Evolutionary conservation across 2,329 filamentous ascomycete species (phyloP).

Genomic region (Monosporascus sp.): DNA sequence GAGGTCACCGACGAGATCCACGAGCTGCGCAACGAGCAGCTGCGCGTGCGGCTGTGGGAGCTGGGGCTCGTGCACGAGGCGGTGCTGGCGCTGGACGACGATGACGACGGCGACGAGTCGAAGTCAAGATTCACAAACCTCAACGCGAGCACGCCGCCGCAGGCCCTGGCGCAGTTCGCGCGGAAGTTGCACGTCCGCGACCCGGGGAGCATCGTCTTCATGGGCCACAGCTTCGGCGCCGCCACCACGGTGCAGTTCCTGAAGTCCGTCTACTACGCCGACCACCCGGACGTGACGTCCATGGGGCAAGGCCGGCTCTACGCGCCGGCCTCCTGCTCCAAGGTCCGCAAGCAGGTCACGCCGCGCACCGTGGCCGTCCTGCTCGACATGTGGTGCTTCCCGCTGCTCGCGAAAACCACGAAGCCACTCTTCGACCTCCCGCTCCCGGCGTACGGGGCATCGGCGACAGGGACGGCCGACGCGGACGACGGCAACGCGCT

Average conservation of each 20-base stretch:
- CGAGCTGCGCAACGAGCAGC: slow-evolving; percentile 61
- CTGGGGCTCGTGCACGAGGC: slow-evolving; percentile 66
- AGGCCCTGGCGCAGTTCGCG: slow-evolving; percentile 57
- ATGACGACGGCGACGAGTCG: slow-evolving; percentile 28
- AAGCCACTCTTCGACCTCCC: slow-evolving; percentile 65
- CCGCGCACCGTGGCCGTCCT: slow-evolving; percentile 61
- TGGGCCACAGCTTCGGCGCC: slow-evolving; percentile 77
- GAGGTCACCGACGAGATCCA: slow-evolving; percentile 61
- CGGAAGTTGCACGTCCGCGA: slow-evolving; percentile 61
- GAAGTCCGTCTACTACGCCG: slow-evolving; percentile 70
- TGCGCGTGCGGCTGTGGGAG: slow-evolving; percentile 75
- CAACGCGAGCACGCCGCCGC: slow-evolving; percentile 43
- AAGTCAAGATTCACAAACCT: slow-evolving; percentile 41
- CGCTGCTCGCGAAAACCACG: slow-evolving; percentile 59
- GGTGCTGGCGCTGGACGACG: slow-evolving; percentile 62
- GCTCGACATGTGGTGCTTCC: slow-evolving; percentile 77
- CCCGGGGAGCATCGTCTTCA: slow-evolving; percentile 69
- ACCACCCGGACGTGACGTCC: slow-evolving; percentile 36
- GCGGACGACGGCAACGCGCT: not conserved
- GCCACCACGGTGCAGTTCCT: slow-evolving; percentile 70
- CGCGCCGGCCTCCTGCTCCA: slow-evolving; percentile 47
- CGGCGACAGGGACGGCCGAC: slow-evolving; percentile 30
- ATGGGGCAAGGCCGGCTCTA: slow-evolving; percentile 55
- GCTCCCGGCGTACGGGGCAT: slow-evolving; percentile 60
- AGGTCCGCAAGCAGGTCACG: slow-evolving; percentile 62